phyloP scores from a whole-genome alignment of 352 stramenopile species.

The Pythium sukuiense region DNA sequence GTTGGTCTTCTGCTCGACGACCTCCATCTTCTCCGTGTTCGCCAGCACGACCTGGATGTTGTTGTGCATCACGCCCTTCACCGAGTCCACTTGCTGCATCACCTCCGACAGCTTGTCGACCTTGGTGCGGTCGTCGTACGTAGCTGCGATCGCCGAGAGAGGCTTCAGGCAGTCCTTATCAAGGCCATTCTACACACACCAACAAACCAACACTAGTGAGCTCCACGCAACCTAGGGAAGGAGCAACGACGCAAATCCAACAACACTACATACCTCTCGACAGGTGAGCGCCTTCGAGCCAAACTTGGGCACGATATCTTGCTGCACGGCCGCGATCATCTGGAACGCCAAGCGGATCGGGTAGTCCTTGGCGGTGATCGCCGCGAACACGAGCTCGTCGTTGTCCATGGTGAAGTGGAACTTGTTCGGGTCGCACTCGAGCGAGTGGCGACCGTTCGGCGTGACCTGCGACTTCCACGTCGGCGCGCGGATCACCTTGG shows the following conservation, averaged over 20 bases:
- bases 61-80: constrained; percentile 86
- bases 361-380: constrained; percentile 81
- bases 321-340: constrained; percentile 74
- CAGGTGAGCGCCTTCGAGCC: constrained; percentile 72
- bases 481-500: constrained; percentile 77
- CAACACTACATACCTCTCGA: constrained; percentile 49
- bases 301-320: constrained; percentile 77
- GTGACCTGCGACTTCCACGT: constrained; percentile 87
- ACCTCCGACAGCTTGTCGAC: constrained; percentile 87
- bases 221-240: neutral
- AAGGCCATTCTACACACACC: constrained; percentile 49
- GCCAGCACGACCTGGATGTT: constrained; percentile 87
- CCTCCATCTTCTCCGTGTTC: constrained; percentile 89
- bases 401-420: constrained; percentile 91
- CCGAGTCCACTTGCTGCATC: constrained; percentile 76
- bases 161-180: constrained; percentile 77
- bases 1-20: constrained; percentile 86
- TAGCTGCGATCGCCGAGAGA: constrained; percentile 56
- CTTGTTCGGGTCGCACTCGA: constrained; percentile 87
- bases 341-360: constrained; percentile 82
- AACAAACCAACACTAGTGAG: neutral
- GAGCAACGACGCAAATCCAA: neutral
- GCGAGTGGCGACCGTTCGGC: constrained; percentile 82
- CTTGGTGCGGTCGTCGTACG: constrained; percentile 86
- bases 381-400: constrained; percentile 81